These are phyloP conservation scores for Penicillium maclennaniae DNA, from an alignment of 495 filamentous ascomycete genomes.

Conservation along the genomic window DNA sequence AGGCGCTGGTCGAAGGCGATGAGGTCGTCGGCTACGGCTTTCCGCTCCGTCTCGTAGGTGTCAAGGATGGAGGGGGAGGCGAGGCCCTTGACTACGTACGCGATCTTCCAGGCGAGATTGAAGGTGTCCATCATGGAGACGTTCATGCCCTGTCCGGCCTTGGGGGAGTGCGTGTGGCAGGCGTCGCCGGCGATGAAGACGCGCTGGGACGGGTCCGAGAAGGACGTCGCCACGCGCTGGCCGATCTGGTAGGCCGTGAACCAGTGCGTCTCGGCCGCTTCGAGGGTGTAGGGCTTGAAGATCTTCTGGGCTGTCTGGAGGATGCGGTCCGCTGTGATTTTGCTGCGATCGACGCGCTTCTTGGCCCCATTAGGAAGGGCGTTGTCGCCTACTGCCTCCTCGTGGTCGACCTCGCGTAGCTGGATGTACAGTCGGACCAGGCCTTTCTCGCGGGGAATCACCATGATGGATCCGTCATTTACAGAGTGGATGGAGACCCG, in stretches of 20 bases:
- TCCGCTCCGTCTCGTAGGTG: conserved; percentile 67
- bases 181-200: conserved; percentile 60
- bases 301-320: no score
- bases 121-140: conserved; percentile 77
- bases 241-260: conserved; percentile 37
- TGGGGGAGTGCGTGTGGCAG: no score
- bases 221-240: conserved; percentile 29
- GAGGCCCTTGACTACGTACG: conserved; percentile 60
- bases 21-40: conserved; percentile 64
- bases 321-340: conserved; percentile 31
- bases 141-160: conserved; percentile 88
- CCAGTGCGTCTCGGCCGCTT: no score
- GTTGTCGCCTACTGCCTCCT: no score
- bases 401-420: no score
- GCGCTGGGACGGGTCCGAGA: conserved; percentile 22
- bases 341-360: no score
- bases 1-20: conserved; percentile 68
- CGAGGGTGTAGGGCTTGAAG: no score
- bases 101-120: conserved; percentile 82
- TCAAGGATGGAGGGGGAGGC: conserved; percentile 40
- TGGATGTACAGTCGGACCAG: no score
- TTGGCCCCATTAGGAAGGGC: no score
- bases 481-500: conserved; percentile 31
- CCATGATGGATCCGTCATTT: conserved; percentile 25
- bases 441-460: conserved; percentile 31